These are phyloP conservation scores for Suillus ampliporus DNA, from an alignment of 768 basidiomycete genomes.

Conservation along the genomic window DNA sequence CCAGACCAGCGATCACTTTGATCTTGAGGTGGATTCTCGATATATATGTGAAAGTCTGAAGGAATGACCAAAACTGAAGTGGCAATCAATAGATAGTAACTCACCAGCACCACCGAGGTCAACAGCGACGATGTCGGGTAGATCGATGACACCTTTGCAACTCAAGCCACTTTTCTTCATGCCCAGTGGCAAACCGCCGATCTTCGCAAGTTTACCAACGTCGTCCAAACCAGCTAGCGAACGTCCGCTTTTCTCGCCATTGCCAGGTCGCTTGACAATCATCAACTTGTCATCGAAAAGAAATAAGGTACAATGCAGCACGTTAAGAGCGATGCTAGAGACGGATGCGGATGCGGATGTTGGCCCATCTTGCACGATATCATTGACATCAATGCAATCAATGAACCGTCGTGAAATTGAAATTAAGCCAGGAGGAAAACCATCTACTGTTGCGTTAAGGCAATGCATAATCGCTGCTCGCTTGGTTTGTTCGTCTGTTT, in stretches of 20 bases:
- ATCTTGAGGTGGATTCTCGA: slow-evolving; percentile 83
- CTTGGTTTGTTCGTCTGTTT: slow-evolving; percentile 90
- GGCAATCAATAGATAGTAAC: slow-evolving; percentile 25
- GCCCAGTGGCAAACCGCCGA: slow-evolving; percentile 61
- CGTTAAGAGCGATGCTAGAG: slow-evolving; percentile 46
- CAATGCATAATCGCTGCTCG: slow-evolving; percentile 89
- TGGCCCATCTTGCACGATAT: slow-evolving; percentile 59
- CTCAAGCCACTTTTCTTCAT: slow-evolving; percentile 83
- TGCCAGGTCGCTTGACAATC: slow-evolving; percentile 84
- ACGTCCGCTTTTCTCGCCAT: slow-evolving; percentile 76
- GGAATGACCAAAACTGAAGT: background rate
- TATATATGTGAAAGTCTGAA: slow-evolving; percentile 84
- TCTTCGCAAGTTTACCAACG: slow-evolving; percentile 72
- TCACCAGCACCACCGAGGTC: slow-evolving; percentile 87
- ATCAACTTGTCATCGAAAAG: slow-evolving; percentile 95
- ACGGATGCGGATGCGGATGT: slow-evolving; percentile 48
- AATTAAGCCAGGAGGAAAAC: slow-evolving; percentile 90
- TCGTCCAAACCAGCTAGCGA: slow-evolving; percentile 78
- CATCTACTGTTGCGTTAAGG: slow-evolving; percentile 83
- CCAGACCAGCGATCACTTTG: slow-evolving; percentile 88
- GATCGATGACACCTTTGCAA: slow-evolving; percentile 84
- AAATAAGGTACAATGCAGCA: slow-evolving; percentile 86
- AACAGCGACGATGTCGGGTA: slow-evolving; percentile 82
- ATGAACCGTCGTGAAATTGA: slow-evolving; percentile 87
- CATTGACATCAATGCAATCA: slow-evolving; percentile 94